A percentile compares a stretch with the other conserved stretches of the same genome.
Conservation (phyloP, 306 rosid species). For the Vicia faba region DNA sequence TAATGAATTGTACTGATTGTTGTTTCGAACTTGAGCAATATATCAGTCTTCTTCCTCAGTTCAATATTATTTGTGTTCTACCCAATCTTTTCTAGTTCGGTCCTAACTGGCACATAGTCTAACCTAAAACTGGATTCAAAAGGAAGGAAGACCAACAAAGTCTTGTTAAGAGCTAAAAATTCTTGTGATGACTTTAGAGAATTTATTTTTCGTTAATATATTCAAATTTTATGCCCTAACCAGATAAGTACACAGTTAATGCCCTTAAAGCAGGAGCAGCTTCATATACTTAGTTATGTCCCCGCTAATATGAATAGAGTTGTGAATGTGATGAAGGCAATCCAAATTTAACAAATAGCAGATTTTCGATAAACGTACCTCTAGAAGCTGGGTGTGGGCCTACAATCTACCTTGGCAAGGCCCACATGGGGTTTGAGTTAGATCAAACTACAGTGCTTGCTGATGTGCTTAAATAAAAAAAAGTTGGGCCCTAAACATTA, state of each 20-base stretch:
- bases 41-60: conserved; percentile 4
- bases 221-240: conserved; percentile 12
- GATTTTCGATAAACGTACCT: no score
- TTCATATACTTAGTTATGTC: conserved; percentile 11
- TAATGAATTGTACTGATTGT: background rate
- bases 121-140: background rate
- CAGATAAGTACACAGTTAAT: background rate
- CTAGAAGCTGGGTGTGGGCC: no score
- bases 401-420: no score
- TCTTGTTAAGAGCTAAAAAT: background rate
- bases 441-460: background rate
- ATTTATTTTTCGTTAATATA: background rate
- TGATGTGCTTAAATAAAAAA: conserved; percentile 7
- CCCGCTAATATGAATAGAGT: conserved; percentile 21
- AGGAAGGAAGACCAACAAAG: background rate
- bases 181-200: background rate
- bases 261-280: conserved; percentile 9
- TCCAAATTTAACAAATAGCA: conserved; percentile 17
- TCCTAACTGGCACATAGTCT: background rate
- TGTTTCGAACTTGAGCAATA: background rate
- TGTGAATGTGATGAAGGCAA: conserved; percentile 8
- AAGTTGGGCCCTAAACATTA: background rate
- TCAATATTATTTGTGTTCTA: conserved; percentile 4
- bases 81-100: conserved; percentile 5
- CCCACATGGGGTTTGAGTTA: no score